Base-by-base conservation (phyloP, 371 early-diverging fungal species). In the Haplosporangium sp. region DNA sequence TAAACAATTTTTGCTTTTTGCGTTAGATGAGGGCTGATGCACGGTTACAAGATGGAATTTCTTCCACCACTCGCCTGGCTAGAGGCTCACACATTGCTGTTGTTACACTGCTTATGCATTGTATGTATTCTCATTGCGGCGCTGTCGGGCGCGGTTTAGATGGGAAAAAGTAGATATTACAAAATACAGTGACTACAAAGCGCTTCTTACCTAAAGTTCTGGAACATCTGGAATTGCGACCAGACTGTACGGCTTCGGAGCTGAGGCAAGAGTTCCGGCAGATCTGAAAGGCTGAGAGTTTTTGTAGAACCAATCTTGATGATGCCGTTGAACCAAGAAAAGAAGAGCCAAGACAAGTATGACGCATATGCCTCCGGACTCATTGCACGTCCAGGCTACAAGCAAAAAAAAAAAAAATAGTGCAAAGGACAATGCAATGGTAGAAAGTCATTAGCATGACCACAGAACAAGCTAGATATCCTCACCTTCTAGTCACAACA, bases 251-350 rank as follows among this genome's bases (percentile, higher is more conserved):
- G 61, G 13, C 80, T 62, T 13, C 82, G 69, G 16, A 69, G 59
- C 36, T 67, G 61, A 29, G 82, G 76, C 29, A 80, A 13, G 16
- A 82, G 48, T 42, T 82, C 82, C 0, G 82, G 76, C 21, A 82
- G 58, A 58, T 82, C 82, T 5, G 59, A 40, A 0, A 42, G 41
- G 36, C 64, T 70, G 58, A 82, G 65, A 8, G 80, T 73, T 66
- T 80, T 82, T 18, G 59, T 45, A n/a, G 69, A 65, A 38, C 82
- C 82, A 29, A 82, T 57, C 29, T 65, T 61, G 61, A 82, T 73
- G 20, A 80, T 40, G 6, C 52, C 10, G 21, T 71, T 80, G 76
- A 82, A 71, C 82, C 82, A 82, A 3, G 82, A 53, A 20, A 80
- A 82, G 57, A 66, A 81, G 5, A 81, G 64, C 73, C 77, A 76